These are phyloP conservation scores for Lactifluus volemus DNA, from an alignment of 768 basidiomycete species.

Conservation along the genomic window DNA sequence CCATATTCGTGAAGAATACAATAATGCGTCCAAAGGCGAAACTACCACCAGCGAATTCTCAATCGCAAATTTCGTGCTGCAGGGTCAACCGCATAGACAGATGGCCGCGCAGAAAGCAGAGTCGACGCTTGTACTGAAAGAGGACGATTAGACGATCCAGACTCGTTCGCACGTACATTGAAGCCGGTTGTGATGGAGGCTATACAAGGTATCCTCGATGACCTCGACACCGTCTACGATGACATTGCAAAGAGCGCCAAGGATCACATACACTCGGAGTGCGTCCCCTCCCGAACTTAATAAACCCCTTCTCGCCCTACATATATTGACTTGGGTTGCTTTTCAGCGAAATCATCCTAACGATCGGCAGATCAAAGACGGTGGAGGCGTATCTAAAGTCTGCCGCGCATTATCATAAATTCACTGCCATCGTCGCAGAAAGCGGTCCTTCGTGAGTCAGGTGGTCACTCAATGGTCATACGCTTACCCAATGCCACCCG, in stretches of 20 bases:
- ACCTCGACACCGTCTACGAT: conserved; percentile 92
- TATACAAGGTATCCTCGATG: conserved; percentile 92
- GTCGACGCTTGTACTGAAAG: conserved; percentile 47
- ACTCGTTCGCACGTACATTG: conserved; percentile 65
- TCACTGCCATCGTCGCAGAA: conserved; percentile 93
- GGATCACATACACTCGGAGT: conserved; percentile 99
- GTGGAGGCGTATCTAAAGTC: conserved; percentile 91
- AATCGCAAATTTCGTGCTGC: conserved; percentile 75
- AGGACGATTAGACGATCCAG: conserved; percentile 69
- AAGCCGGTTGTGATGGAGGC: conserved; percentile 96
- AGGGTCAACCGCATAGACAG: conserved; percentile 60
- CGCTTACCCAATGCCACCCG: not conserved
- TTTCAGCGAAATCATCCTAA: conserved; percentile 84
- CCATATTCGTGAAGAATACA: conserved; percentile 91
- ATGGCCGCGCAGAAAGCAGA: conserved; percentile 37
- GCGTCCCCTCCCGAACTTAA: conserved; percentile 26
- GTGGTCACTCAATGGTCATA: not conserved
- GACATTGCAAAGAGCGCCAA: conserved; percentile 89
- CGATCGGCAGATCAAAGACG: conserved; percentile 88
- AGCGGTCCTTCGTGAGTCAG: conserved; percentile 79
- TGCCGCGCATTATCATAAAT: conserved; percentile 83
- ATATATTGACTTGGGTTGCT: not conserved
- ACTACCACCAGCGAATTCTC: conserved; percentile 44
- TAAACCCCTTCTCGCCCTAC: not conserved
- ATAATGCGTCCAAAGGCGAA: conserved; percentile 57